Conservation (phyloP, 495 filamentous ascomycete genomes). For the Parachaetomium inaequale region DNA sequence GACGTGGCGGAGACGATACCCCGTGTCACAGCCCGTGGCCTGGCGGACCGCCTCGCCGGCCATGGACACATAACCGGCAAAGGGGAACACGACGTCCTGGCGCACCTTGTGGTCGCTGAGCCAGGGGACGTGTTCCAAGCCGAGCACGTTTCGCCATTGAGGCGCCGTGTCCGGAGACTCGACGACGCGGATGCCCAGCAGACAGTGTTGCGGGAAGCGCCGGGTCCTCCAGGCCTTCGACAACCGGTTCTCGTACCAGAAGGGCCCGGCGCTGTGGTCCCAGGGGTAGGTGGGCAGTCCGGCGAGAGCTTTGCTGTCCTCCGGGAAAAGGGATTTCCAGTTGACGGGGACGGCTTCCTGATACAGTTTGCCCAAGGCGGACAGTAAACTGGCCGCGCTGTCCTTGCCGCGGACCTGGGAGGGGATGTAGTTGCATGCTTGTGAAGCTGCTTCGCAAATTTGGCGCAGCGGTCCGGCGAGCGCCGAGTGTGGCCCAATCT, state of each 20-base stretch:
- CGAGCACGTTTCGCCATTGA: slow-evolving; percentile 43
- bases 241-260: slow-evolving; percentile 42
- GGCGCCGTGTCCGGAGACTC: slow-evolving; percentile 23
- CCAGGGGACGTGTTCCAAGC: slow-evolving; percentile 41
- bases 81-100: slow-evolving; percentile 41
- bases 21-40: slow-evolving; percentile 27
- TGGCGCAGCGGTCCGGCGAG: neutral
- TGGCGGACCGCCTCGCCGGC: slow-evolving; percentile 39
- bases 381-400: slow-evolving; percentile 24
- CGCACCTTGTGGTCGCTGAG: slow-evolving; percentile 42
- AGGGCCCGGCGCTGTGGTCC: slow-evolving; percentile 32
- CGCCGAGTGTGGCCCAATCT: neutral
- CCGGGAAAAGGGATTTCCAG: slow-evolving; percentile 22
- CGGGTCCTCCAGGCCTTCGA: slow-evolving; percentile 44
- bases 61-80: slow-evolving; percentile 43
- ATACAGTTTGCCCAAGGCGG: slow-evolving; percentile 32
- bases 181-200: slow-evolving; percentile 45
- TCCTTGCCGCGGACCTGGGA: slow-evolving; percentile 28
- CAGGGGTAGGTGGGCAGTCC: slow-evolving; percentile 41
- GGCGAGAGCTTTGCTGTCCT: neutral
- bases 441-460: neutral
- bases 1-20: slow-evolving; percentile 38
- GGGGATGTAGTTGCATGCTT: slow-evolving; percentile 25
- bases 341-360: slow-evolving; percentile 29
- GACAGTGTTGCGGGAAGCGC: slow-evolving; percentile 34